Evolutionary conservation across 2,329 filamentous ascomycete species (phyloP), one percentile per base, ranked within the genome.

Genomic region (Colletotrichum graminicola): DNA sequence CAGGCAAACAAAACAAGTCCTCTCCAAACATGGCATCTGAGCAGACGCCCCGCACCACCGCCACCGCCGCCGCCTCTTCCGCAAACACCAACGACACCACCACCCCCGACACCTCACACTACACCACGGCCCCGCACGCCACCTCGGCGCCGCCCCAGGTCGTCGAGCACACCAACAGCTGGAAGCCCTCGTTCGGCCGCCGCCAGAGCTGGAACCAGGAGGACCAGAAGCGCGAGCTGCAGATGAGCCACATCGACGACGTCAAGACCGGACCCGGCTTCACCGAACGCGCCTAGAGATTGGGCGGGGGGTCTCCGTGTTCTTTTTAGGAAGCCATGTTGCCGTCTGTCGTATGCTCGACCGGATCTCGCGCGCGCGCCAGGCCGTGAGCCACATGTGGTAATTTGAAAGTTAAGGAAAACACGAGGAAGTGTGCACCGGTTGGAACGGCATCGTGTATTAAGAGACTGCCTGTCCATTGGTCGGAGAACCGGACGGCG

Each of bases 131-230:
- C 32, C 49, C 36, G 10, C 36, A 34, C n/a, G 16, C 63, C 41
- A 23, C 39, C 39, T 62, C 34, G 41, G 52, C 57, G 16, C 73
- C 61, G 67, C 67, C 56, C 77, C 77, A 69, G 76, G 75, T 77
- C 75, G 79, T 80, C 75, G 75, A 77, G 45, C 77, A 78, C 74
- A 78, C 80, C 2, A 77, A 76, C 67, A 76, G 74, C 72, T 89
- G 87, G 87, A 82, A 82, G 74, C 87, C 87, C 10, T 75, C 76
- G 23, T 74, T 83, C 64, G 78, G 82, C 74, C 82, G 84, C 12
- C 84, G 86, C 57, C 84, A 85, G 77, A 88, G 86, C 79, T 90
- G 84, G 82, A 84, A 81, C 75, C 80, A 81, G 45, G 85, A 90
- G 78, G 87, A 88, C 76, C 83, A 83, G 77, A 88, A 88, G 78